Evolutionary conservation across 805 yeast genomes (phyloP).

Genomic region (Starmerella vitae): DNA sequence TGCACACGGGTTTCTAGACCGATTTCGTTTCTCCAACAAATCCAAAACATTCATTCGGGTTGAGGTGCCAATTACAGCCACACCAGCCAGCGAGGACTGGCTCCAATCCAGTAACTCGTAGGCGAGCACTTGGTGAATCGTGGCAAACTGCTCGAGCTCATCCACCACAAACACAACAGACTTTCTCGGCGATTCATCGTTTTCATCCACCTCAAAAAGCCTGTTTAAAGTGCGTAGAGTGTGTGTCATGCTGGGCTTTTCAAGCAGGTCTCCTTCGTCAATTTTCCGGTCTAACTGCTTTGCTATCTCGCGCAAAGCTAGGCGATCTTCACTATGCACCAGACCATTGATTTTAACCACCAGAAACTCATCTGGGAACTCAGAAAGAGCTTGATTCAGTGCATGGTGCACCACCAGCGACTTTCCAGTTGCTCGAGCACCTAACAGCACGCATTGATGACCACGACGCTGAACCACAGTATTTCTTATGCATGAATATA

Average conservation of each 20-base stretch:
- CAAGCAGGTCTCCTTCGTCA: constrained; percentile 22
- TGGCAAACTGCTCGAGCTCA: constrained; percentile 69
- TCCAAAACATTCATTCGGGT: constrained; percentile 66
- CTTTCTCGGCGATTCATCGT: constrained; percentile 10
- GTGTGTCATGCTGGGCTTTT: constrained; percentile 23
- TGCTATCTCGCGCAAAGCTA: constrained; percentile 77
- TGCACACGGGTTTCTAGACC: constrained; percentile 77
- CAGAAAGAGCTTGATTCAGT: constrained; percentile 32
- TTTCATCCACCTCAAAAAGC: constrained; percentile 15
- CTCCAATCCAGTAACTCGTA: constrained; percentile 83
- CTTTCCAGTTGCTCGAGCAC: constrained; percentile 72
- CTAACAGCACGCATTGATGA: constrained; percentile 66
- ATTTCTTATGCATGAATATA: constrained; percentile 46
- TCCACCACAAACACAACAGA: constrained; percentile 65
- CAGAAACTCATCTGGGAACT: constrained; percentile 38
- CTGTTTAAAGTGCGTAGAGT: constrained; percentile 22
- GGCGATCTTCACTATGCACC: constrained; percentile 57
- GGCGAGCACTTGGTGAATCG: constrained; percentile 62
- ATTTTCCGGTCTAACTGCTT: constrained; percentile 52
- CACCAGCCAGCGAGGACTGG: constrained; percentile 55
- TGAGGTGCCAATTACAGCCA: constrained; percentile 69
- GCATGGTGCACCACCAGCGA: constrained; percentile 48
- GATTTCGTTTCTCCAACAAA: constrained; percentile 76
- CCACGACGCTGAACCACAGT: constrained; percentile 60
- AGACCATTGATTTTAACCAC: constrained; percentile 54